Conservation (phyloP, 1,284 basidiomycete genomes). For the Tilletiopsis washingtonensis region DNA sequence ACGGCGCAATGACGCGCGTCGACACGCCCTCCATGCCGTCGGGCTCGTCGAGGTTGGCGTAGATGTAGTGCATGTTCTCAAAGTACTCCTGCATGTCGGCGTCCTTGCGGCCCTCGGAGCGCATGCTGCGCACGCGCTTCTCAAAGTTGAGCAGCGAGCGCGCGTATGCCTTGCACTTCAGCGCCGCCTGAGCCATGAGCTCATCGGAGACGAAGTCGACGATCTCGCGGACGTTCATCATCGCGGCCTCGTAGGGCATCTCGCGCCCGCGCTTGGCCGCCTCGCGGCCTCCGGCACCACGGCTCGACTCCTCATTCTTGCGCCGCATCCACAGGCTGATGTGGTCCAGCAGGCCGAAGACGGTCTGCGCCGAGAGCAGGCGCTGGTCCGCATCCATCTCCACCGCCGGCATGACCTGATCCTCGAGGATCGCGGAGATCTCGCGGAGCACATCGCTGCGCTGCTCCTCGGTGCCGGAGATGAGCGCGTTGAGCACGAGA, state of each 20-base stretch:
- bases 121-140: slow-evolving; percentile 50
- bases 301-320: slow-evolving; percentile 45
- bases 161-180: slow-evolving; percentile 88
- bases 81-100: slow-evolving; percentile 60
- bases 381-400: slow-evolving; percentile 31
- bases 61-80: slow-evolving; percentile 89
- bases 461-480: slow-evolving; percentile 64
- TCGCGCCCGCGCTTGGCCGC: not conserved
- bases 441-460: slow-evolving; percentile 61
- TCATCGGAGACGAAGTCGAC: slow-evolving; percentile 76
- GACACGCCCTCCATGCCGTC: slow-evolving; percentile 99
- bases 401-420: slow-evolving; percentile 59
- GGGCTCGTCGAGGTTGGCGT: slow-evolving; percentile 90
- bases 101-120: slow-evolving; percentile 23
- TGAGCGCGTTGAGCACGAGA: slow-evolving; percentile 75
- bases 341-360: slow-evolving; percentile 92
- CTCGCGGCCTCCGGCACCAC: slow-evolving; percentile 5
- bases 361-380: slow-evolving; percentile 59
- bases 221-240: slow-evolving; percentile 61
- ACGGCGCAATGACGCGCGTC: slow-evolving; percentile 76
- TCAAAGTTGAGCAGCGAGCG: slow-evolving; percentile 93
- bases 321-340: slow-evolving; percentile 75
- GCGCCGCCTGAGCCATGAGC: slow-evolving; percentile 84
- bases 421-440: slow-evolving; percentile 71
- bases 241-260: slow-evolving; percentile 18